Evolutionary conservation across 192 early-diverging fungal genomes (phyloP).

Genomic region (Chytriomyces sp.): DNA sequence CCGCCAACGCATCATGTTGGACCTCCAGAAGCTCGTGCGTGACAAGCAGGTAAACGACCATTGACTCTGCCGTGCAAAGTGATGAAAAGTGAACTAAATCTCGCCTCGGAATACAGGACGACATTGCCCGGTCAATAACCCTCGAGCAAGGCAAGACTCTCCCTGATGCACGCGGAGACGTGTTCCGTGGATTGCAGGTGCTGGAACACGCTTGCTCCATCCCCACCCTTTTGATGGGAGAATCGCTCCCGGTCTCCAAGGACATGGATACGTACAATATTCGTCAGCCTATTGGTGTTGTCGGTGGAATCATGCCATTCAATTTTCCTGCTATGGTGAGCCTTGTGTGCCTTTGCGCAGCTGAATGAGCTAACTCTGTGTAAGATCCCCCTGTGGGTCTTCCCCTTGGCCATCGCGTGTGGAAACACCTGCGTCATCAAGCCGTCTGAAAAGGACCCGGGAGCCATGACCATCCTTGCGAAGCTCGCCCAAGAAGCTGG

Average conservation of each 20-base stretch:
- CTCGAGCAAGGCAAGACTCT: slow-evolving; percentile 93
- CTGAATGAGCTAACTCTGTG: slow-evolving; percentile 22
- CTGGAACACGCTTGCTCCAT: slow-evolving; percentile 84
- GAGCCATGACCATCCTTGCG: slow-evolving; percentile 87
- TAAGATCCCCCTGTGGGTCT: slow-evolving; percentile 80
- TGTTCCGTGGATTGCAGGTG: slow-evolving; percentile 31
- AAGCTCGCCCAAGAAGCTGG: slow-evolving; percentile 86
- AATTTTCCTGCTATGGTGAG: slow-evolving; percentile 94
- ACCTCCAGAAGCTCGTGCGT: slow-evolving; percentile 84
- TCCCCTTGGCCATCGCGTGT: slow-evolving; percentile 89
- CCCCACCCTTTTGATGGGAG: slow-evolving; percentile 79
- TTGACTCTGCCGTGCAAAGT: background rate
- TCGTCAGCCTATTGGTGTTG: slow-evolving; percentile 89
- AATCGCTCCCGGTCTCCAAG: slow-evolving; percentile 75
- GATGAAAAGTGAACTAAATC: background rate
- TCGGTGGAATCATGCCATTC: slow-evolving; percentile 93
- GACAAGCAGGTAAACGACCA: slow-evolving; percentile 57
- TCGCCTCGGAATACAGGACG: slow-evolving; percentile 46
- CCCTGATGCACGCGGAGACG: slow-evolving; percentile 72
- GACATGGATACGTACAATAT: slow-evolving; percentile 98
- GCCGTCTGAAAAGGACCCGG: slow-evolving; percentile 93
- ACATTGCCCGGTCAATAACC: slow-evolving; percentile 79
- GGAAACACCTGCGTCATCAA: slow-evolving; percentile 93
- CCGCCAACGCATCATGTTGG: slow-evolving; percentile 89
- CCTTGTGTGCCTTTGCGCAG: slow-evolving; percentile 33